A percentile compares a stretch with the other conserved stretches of the same genome.
phyloP scores from a whole-genome alignment of 2,329 filamentous ascomycete species.

The Exserohilum rostratum region DNA sequence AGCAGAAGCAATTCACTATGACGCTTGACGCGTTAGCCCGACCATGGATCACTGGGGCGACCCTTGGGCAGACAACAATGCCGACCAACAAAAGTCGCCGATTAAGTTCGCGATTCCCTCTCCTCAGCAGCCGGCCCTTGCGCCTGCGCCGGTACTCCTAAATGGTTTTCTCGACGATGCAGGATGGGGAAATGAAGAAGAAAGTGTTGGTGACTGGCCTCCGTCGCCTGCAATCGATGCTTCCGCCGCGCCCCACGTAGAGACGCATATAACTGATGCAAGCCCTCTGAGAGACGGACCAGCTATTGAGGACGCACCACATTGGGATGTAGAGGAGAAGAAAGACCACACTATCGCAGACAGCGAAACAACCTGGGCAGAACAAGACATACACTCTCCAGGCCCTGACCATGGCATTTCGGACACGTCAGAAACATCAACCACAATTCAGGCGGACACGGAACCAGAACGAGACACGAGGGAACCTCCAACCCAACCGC shows the following conservation, averaged over 20 bases:
- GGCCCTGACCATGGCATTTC: slow-evolving; percentile 28
- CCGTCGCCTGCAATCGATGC: slow-evolving; percentile 14
- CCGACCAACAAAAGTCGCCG: slow-evolving; percentile 26
- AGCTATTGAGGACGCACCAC: neutral
- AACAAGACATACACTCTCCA: slow-evolving; percentile 10
- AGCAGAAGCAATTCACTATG: slow-evolving; percentile 43
- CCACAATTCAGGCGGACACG: slow-evolving; percentile 36
- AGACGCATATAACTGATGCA: slow-evolving; percentile 3
- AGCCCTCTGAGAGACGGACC: neutral
- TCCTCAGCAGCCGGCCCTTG: slow-evolving; percentile 20
- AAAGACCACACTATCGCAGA: neutral
- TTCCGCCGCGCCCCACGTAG: slow-evolving; percentile 1
- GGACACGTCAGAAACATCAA: slow-evolving; percentile 42
- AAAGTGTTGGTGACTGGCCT: slow-evolving; percentile 40
- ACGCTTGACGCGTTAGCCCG: slow-evolving; percentile 35
- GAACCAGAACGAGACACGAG: neutral
- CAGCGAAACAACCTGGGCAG: slow-evolving; percentile 19
- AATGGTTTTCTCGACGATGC: slow-evolving; percentile 46
- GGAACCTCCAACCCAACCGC: slow-evolving; percentile 11
- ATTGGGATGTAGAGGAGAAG: slow-evolving; percentile 10
- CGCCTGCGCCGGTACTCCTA: slow-evolving; percentile 27
- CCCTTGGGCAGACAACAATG: slow-evolving; percentile 49
- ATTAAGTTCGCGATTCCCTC: slow-evolving; percentile 34
- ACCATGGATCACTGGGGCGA: slow-evolving; percentile 52
- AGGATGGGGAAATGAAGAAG: slow-evolving; percentile 44